phyloP scores from a whole-genome alignment of 257 asterid species.

The Apocynum venetum region DNA sequence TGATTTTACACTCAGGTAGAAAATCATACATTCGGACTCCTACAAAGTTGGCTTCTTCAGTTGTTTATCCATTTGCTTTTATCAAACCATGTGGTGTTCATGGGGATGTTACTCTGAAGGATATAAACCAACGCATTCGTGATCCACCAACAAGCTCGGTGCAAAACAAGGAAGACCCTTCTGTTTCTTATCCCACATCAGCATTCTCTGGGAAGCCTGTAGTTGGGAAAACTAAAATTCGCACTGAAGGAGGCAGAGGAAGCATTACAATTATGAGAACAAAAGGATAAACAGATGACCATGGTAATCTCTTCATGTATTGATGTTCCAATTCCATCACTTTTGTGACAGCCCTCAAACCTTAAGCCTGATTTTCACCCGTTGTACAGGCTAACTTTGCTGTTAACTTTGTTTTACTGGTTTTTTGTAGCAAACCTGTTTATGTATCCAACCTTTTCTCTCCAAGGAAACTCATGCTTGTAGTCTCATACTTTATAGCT shows the following conservation, averaged over 20 bases:
- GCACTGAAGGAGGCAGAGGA: conserved; percentile 83
- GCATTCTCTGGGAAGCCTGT: conserved; percentile 95
- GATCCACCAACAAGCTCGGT: conserved; percentile 53
- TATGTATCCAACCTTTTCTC: neutral
- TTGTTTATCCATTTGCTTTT: conserved; percentile 71
- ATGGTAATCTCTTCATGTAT: conserved; percentile 9
- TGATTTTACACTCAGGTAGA: conserved; percentile 42
- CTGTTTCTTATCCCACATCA: conserved; percentile 54
- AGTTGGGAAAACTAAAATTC: conserved; percentile 84
- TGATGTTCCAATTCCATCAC: conserved; percentile 1
- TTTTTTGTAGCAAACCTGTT: conserved; percentile 12
- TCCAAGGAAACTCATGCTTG: conserved; percentile 6
- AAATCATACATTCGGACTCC: conserved; percentile 68
- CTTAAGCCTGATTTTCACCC: conserved; percentile 9
- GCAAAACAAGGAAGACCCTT: conserved; percentile 40
- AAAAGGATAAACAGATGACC: conserved; percentile 40
- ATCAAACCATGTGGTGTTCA: conserved; percentile 75
- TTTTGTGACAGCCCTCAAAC: conserved; percentile 5
- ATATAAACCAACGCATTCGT: conserved; percentile 69
- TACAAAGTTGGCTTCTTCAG: conserved; percentile 51
- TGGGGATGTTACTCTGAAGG: conserved; percentile 81
- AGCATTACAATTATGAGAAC: conserved; percentile 89
- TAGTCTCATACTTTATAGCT: conserved; percentile 4
- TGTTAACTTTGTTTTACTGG: conserved; percentile 7
- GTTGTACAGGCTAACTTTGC: conserved; percentile 25